Percentiles rank a stretch among this genome's conserved stretches.
Evolutionary conservation across 768 basidiomycete species (phyloP).

Genomic region (Fibroporia radiculosa): DNA sequence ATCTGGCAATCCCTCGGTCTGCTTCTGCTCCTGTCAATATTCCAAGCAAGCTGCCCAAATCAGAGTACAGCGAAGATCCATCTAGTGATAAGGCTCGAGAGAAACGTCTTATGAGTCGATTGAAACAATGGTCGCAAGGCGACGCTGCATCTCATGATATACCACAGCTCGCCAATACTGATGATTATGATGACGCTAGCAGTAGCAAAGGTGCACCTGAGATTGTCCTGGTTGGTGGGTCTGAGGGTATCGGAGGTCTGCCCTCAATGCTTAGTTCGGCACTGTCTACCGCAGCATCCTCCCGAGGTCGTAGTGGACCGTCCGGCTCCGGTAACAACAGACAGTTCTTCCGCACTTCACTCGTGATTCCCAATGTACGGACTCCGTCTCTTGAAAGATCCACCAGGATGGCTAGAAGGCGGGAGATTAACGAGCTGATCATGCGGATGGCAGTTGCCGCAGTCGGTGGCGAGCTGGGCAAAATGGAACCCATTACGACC

Average conservation of each 20-base stretch:
- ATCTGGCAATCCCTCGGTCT: slow-evolving; percentile 37
- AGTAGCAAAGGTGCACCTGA: slow-evolving; percentile 15
- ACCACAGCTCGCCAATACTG: slow-evolving; percentile 37
- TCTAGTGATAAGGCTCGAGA: slow-evolving; percentile 61
- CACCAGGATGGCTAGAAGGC: slow-evolving; percentile 52
- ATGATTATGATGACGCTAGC: slow-evolving; percentile 31
- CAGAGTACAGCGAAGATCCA: slow-evolving; percentile 64
- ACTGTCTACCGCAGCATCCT: slow-evolving; percentile 6
- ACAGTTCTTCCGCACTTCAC: slow-evolving; percentile 60
- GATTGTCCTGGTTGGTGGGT: slow-evolving; percentile 42
- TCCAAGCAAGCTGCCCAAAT: slow-evolving; percentile 28
- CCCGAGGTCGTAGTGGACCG: too few relatives aligned
- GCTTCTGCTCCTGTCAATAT: slow-evolving; percentile 25
- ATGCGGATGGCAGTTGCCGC: slow-evolving; percentile 80
- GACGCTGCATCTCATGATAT: slow-evolving; percentile 50
- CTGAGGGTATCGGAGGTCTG: slow-evolving; percentile 30
- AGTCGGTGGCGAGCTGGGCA: slow-evolving; percentile 59
- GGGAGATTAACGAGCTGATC: slow-evolving; percentile 73
- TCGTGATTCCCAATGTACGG: slow-evolving; percentile 58
- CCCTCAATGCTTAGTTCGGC: slow-evolving; percentile 27
- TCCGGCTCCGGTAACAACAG: slow-evolving; percentile 15
- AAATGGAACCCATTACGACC: slow-evolving; percentile 18
- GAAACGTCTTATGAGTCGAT: slow-evolving; percentile 59
- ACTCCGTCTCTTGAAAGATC: slow-evolving; percentile 46
- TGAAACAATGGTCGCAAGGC: slow-evolving; percentile 68